These are phyloP conservation scores for Anthoceros angustus DNA, from an alignment of 225 moss, liverwort and hornwort species.

Conservation along the genomic window DNA sequence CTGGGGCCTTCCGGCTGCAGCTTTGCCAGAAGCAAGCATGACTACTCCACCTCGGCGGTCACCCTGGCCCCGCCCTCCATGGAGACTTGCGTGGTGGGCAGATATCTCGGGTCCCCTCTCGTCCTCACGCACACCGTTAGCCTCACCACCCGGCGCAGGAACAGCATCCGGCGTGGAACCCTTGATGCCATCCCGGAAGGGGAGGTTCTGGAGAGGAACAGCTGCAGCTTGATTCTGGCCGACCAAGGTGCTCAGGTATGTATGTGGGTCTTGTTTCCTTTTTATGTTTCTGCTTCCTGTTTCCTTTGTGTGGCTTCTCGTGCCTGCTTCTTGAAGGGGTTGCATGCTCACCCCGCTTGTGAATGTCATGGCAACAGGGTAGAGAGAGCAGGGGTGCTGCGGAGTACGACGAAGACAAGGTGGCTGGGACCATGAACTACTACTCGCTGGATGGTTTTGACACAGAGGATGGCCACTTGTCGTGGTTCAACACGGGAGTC, in stretches of 20 bases:
- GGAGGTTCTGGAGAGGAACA: conserved; percentile 31
- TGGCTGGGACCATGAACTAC: conserved; percentile 18
- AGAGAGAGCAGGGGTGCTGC: conserved; percentile 15
- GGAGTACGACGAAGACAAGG: conserved; percentile 14
- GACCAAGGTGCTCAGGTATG: not conserved
- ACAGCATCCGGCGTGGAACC: conserved; percentile 15
- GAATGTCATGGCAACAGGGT: conserved; percentile 11
- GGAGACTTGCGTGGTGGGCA: conserved; percentile 48
- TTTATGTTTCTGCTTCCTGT: too few relatives aligned
- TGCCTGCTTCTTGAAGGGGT: too few relatives aligned
- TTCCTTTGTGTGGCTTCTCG: too few relatives aligned
- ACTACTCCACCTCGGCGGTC: conserved; percentile 18
- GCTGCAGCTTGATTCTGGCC: conserved; percentile 16
- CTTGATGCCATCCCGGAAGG: conserved; percentile 57
- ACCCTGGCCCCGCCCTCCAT: conserved; percentile 30
- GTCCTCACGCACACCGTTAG: conserved; percentile 44
- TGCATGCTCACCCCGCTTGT: too few relatives aligned
- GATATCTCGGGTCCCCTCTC: conserved; percentile 27
- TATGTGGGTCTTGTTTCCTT: not conserved
- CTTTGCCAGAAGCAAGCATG: conserved; percentile 31
- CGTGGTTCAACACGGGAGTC: conserved; percentile 51
- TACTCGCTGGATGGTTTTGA: conserved; percentile 32
- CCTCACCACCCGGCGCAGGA: conserved; percentile 32
- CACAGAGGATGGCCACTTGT: conserved; percentile 41
- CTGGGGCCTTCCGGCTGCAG: conserved; percentile 41